Evolutionary conservation across 768 basidiomycete species (phyloP).

Genomic region (Boletellus emodensis): DNA sequence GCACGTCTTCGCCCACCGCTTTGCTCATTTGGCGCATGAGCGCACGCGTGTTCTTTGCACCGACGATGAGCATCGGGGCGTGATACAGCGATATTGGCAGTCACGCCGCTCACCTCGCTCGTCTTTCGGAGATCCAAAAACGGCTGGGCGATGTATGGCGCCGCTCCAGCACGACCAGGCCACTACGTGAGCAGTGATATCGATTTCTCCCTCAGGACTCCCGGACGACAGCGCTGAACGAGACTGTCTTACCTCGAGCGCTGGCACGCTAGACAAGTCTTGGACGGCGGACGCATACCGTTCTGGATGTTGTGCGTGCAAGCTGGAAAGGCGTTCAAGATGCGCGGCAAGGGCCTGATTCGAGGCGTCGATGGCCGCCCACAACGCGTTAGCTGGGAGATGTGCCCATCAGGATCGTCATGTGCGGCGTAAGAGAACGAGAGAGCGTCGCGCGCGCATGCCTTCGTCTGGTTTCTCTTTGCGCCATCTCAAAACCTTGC

Average conservation of each 20-base stretch:
- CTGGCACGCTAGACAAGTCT: constrained; percentile 56
- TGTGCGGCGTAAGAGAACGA: too few species aligned
- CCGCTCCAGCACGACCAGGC: constrained; percentile 19
- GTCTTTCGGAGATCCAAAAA: constrained; percentile 57
- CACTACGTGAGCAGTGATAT: constrained; percentile 46
- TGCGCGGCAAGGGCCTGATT: constrained; percentile 58
- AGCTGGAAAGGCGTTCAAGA: constrained; percentile 47
- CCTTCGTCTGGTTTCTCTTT: constrained; percentile 58
- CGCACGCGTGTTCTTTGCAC: constrained; percentile 60
- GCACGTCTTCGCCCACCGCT: constrained; percentile 46
- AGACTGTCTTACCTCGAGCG: constrained; percentile 45
- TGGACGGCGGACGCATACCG: constrained; percentile 57
- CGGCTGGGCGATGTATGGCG: constrained; percentile 41
- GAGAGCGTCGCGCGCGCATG: constrained; percentile 16
- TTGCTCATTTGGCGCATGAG: constrained; percentile 85
- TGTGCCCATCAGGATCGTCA: constrained; percentile 1
- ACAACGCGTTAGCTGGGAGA: constrained; percentile 53
- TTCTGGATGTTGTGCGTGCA: constrained; percentile 44
- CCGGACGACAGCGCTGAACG: background rate
- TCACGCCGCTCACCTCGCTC: constrained; percentile 48
- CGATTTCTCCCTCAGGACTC: too few species aligned
- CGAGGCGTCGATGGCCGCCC: constrained; percentile 58
- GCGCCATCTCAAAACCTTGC: constrained; percentile 89
- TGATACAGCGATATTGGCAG: too few species aligned
- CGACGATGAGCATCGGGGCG: background rate